Conservation (phyloP, 805 yeast species). For the Blastobotrys muscicola region DNA sequence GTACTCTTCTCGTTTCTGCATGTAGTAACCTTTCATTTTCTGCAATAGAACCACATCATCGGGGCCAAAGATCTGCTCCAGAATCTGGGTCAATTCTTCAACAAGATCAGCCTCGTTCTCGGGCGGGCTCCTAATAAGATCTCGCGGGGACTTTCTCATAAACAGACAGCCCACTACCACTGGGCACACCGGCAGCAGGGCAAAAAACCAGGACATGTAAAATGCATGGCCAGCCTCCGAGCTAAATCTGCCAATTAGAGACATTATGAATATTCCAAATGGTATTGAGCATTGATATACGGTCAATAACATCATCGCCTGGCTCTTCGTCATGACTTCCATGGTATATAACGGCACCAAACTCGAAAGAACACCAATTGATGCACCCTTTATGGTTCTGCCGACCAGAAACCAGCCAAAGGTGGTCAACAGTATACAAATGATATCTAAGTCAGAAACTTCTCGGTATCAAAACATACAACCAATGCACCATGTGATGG, state of each 20-base stretch:
- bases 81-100: no score
- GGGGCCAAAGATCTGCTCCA: not conserved
- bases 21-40: not conserved
- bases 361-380: slow-evolving; percentile 1
- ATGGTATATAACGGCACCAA: not conserved
- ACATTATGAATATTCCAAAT: not conserved
- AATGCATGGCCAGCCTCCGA: no score
- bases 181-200: not conserved
- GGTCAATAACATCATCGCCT: not conserved
- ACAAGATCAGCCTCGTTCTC: not conserved
- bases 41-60: not conserved
- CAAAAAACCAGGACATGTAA: slow-evolving; percentile 1
- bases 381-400: not conserved
- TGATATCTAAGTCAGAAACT: not conserved
- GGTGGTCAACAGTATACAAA: not conserved
- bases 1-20: not conserved
- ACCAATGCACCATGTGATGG: slow-evolving; percentile 1
- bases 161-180: not conserved
- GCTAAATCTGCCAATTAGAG: not conserved
- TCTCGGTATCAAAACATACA: not conserved
- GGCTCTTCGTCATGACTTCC: not conserved
- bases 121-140: not conserved
- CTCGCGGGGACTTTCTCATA: not conserved
- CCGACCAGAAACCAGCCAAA: not conserved
- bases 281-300: not conserved